Conservation (phyloP, 2,329 filamentous ascomycete genomes). For the Coniella vitis region DNA sequence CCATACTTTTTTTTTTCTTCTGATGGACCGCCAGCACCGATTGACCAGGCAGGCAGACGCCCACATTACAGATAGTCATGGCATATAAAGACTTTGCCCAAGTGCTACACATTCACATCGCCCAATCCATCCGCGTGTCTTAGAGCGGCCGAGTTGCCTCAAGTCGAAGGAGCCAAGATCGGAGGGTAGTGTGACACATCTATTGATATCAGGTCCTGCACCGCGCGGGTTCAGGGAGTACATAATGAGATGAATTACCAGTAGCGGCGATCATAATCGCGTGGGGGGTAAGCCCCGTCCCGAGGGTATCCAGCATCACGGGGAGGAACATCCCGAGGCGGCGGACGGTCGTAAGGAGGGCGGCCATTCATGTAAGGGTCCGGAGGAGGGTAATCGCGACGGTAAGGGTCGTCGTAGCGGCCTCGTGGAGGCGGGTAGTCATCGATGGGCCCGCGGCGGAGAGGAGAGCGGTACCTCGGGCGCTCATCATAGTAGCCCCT, state of each 20-base stretch:
- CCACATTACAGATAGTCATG: too few relatives aligned
- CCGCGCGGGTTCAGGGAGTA: conserved; percentile 16
- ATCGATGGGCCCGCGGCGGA: conserved; percentile 65
- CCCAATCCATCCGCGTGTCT: too few relatives aligned
- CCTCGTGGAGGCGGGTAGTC: conserved; percentile 66
- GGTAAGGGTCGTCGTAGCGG: conserved; percentile 73
- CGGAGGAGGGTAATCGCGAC: conserved; percentile 57
- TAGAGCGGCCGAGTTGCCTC: too few relatives aligned
- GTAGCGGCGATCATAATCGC: conserved; percentile 41
- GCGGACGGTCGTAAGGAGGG: conserved; percentile 48
- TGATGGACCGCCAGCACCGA: too few relatives aligned
- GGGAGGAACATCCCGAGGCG: conserved; percentile 42
- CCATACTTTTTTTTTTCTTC: conserved; percentile 5
- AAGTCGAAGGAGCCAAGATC: too few relatives aligned
- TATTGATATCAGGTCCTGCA: conserved; percentile 18
- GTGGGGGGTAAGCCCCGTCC: conserved; percentile 40
- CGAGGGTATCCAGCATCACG: conserved; percentile 44
- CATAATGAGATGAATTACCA: conserved; percentile 31
- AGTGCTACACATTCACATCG: too few relatives aligned
- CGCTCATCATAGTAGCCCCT: conserved; percentile 83
- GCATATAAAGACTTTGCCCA: too few relatives aligned
- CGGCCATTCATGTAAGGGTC: conserved; percentile 55
- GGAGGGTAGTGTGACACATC: conserved; percentile 9
- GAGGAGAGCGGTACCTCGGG: conserved; percentile 73
- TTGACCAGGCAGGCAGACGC: too few relatives aligned